Evolutionary conservation across 2,329 filamentous ascomycete genomes (phyloP).

Genomic region (Phialophora chinensis): DNA sequence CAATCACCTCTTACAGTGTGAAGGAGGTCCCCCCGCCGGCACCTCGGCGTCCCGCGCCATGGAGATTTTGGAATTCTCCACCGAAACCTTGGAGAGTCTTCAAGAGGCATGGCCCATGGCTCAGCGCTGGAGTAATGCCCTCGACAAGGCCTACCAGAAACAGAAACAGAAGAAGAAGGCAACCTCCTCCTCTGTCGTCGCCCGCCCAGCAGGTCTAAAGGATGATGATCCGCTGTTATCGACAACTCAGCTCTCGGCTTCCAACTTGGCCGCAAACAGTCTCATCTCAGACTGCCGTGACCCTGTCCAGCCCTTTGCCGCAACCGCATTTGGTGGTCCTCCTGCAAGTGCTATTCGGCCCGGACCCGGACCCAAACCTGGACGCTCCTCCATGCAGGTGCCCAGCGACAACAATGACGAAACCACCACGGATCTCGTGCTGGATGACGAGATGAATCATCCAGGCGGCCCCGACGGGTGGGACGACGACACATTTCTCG

Average conservation of each 20-base stretch:
- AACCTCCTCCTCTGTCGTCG: not conserved
- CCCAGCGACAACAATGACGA: not conserved
- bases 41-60: not conserved
- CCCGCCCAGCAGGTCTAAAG: not conserved
- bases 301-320: not conserved
- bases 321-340: not conserved
- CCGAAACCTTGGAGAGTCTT: not conserved
- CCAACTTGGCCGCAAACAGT: too few relatives aligned
- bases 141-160: not conserved
- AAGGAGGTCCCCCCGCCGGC: not conserved
- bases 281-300: not conserved
- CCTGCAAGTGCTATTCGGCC: not conserved
- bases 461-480: too few relatives aligned
- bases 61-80: not conserved
- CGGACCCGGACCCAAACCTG: not conserved
- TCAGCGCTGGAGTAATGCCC: not conserved
- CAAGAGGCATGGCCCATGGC: slow-evolving; percentile 4
- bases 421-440: not conserved
- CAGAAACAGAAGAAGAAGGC: not conserved
- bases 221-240: not conserved
- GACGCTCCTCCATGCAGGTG: not conserved
- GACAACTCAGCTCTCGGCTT: too few relatives aligned
- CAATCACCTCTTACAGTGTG: not conserved
- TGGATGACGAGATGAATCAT: not conserved
- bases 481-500: not conserved